Conservation (phyloP, 1,139 yeast genomes). For the Geotrichum citri-aurantii region DNA sequence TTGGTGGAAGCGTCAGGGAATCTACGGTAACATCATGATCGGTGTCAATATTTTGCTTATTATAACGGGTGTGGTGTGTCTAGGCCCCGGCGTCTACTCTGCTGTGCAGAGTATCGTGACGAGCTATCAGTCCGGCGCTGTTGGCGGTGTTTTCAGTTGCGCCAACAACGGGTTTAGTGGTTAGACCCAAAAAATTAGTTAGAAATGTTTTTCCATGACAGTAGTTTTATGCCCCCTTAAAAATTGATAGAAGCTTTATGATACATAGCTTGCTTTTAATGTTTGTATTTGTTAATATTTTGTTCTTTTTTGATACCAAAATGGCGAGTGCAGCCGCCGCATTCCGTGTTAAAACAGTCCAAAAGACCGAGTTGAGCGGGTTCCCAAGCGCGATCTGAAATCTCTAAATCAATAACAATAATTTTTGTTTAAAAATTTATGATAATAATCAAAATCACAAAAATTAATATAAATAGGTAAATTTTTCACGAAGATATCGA, state of each 20-base stretch:
- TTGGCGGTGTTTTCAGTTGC: constrained; percentile 50
- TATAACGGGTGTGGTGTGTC: constrained; percentile 45
- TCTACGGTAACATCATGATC: constrained; percentile 30
- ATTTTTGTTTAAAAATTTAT: not conserved
- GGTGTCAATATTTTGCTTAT: constrained; percentile 40
- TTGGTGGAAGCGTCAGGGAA: constrained; percentile 30
- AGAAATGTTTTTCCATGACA: not conserved
- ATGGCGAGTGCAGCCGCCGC: not conserved
- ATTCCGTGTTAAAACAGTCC: not conserved
- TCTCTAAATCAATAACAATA: not conserved
- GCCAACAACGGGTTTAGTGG: constrained; percentile 39
- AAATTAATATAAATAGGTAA: not conserved
- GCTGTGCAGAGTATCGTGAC: constrained; percentile 49
- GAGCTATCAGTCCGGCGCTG: constrained; percentile 44
- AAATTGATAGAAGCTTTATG: not conserved
- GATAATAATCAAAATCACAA: too few relatives aligned
- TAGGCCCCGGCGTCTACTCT: constrained; percentile 57
- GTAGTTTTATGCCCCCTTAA: not conserved
- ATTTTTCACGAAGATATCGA: not conserved
- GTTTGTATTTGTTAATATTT: not conserved
- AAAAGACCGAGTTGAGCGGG: not conserved
- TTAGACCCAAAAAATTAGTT: not conserved
- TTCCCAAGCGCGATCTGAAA: not conserved
- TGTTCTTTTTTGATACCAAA: not conserved
- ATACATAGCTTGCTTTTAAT: not conserved